Evolutionary conservation across 495 filamentous ascomycete genomes (phyloP), one percentile per base, ranked within the genome.

Genomic region (Cetradonia linearis): DNA sequence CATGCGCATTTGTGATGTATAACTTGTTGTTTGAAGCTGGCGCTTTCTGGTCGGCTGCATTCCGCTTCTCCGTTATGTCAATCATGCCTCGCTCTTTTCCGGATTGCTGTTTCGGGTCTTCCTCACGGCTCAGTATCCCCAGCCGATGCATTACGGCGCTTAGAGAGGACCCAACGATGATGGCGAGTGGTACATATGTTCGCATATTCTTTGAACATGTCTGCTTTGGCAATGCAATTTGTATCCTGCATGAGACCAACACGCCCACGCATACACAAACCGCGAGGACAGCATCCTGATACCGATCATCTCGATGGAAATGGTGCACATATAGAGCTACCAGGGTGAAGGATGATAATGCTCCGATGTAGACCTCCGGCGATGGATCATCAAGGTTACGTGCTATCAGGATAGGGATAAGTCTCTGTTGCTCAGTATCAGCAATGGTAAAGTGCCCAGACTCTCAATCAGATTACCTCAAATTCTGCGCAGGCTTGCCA

Each of bases 241-340:
- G 28, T 14, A 54, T 31, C 5, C 20, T 9, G 9, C 30, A 54
- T 7, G 50, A 36, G 5, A 54, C 1, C 1, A 31, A 23, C n/a
- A 18, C 33, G 28, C n/a, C 10, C n/a, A n/a, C 31, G 13, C 50
- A 54, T 10, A 23, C 31, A 54, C 30, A 20, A 20, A 28, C 31
- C 33, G 18, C 50, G 1, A 57, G 55, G n/a, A 57, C 33, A 4
- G 36, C 37, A 14, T 46, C 25, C 20, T 57, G 55, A 42, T 57
- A 57, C 23, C 13, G 25, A 16, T 57, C 7, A 9, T 5, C 28
- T 42, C 27, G 36, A 40, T 46, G 36, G n/a, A 27, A 44, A 25
- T 57, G 55, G n/a, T 57, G 40, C 13, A 46, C 11, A 10, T 27
- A 44, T 18, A 57, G 55, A 10, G 55, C 34, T 46, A 34, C 55